Percentiles rank a stretch among this genome's conserved stretches.
Evolutionary conservation across 2,329 filamentous ascomycete species (phyloP).

Genomic region (Cladosporium sp.): DNA sequence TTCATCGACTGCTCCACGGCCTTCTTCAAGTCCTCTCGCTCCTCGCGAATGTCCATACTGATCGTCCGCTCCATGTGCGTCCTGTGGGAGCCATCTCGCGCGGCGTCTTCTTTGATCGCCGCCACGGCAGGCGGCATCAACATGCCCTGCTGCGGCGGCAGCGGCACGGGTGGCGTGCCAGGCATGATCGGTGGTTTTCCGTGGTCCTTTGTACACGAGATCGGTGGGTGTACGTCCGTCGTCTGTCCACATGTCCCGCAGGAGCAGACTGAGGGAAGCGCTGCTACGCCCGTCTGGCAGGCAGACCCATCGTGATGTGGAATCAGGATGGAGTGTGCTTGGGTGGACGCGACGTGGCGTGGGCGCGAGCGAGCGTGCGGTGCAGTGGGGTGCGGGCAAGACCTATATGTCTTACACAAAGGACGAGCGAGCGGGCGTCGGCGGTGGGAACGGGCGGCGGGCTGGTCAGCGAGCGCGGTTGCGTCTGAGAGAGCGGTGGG

Average conservation of each 20-base stretch:
- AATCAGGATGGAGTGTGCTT: slow-evolving; percentile 18
- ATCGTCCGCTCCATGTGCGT: slow-evolving; percentile 61
- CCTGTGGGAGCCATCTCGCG: slow-evolving; percentile 25
- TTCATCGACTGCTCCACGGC: slow-evolving; percentile 96
- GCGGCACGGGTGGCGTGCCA: slow-evolving; percentile 22
- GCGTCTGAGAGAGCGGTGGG: neutral
- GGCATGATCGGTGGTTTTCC: slow-evolving; percentile 20
- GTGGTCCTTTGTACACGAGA: neutral
- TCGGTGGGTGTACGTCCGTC: slow-evolving; percentile 4
- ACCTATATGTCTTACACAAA: slow-evolving; percentile 18
- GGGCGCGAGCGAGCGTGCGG: slow-evolving; percentile 9
- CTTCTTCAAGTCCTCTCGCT: slow-evolving; percentile 90
- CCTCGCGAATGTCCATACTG: slow-evolving; percentile 87
- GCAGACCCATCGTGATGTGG: slow-evolving; percentile 19
- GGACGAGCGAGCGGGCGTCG: slow-evolving; percentile 6
- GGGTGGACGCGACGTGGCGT: slow-evolving; percentile 7
- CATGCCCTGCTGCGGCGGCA: slow-evolving; percentile 26
- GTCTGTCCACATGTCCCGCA: slow-evolving; percentile 16
- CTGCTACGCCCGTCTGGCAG: slow-evolving; percentile 16
- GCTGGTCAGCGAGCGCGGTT: slow-evolving; percentile 9
- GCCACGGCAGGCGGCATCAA: slow-evolving; percentile 47
- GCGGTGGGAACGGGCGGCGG: neutral
- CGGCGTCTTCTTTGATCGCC: slow-evolving; percentile 45
- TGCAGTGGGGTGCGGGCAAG: slow-evolving; percentile 17
- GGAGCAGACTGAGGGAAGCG: slow-evolving; percentile 16